phyloP scores from a whole-genome alignment of 495 filamentous ascomycete genomes.

The Penicillium desertorum region DNA sequence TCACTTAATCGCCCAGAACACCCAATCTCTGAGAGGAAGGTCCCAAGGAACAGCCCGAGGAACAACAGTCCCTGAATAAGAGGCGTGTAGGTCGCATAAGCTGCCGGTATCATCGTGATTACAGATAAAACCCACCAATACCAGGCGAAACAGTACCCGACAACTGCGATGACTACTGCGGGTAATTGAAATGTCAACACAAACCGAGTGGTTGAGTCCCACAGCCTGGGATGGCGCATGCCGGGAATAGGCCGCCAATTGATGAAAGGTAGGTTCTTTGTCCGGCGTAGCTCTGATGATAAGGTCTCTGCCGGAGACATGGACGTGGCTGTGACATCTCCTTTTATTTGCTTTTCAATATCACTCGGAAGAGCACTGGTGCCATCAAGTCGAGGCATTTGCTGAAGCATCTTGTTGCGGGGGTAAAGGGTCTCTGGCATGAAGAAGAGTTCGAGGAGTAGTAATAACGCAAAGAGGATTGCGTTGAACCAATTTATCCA shows the following conservation, averaged over 20 bases:
- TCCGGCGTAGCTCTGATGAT: conserved; percentile 36
- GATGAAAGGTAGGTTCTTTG: conserved; percentile 50
- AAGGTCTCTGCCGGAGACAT: neutral
- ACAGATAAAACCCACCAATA: conserved; percentile 66
- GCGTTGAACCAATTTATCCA: conserved; percentile 63
- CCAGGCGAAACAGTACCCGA: conserved; percentile 57
- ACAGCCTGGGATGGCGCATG: conserved; percentile 53
- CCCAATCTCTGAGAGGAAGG: conserved; percentile 52
- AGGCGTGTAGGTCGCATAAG: conserved; percentile 52
- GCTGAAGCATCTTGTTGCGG: conserved; percentile 49
- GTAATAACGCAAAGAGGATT: conserved; percentile 54
- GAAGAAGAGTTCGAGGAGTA: conserved; percentile 53
- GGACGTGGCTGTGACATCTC: neutral
- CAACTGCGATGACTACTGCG: conserved; percentile 45
- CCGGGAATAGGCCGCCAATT: conserved; percentile 54
- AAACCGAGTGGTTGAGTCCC: conserved; percentile 50
- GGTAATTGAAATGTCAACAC: conserved; percentile 49
- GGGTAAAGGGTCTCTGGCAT: conserved; percentile 64
- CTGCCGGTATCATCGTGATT: conserved; percentile 59
- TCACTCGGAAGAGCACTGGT: conserved; percentile 10
- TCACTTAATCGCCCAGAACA: conserved; percentile 58
- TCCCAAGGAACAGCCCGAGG: conserved; percentile 57
- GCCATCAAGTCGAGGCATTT: conserved; percentile 23
- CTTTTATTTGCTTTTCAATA: conserved; percentile 27
- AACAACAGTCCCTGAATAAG: conserved; percentile 60